Evolutionary conservation across 352 stramenopile genomes (phyloP).

Genomic region (Globisporangium recalcitrans): DNA sequence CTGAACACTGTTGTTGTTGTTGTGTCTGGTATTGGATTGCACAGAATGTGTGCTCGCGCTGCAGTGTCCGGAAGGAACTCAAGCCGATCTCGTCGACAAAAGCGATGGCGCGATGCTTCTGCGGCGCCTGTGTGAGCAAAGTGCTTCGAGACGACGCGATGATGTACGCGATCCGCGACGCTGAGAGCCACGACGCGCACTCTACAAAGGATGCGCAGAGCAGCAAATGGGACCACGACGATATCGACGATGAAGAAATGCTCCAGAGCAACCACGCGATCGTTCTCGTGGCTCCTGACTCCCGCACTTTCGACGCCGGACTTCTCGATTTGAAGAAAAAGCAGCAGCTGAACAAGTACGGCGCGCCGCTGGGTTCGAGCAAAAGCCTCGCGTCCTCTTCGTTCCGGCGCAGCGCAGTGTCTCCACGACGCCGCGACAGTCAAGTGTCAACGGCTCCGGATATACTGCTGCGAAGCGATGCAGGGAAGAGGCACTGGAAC

Average conservation of each 20-base stretch:
- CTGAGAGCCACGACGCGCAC: neutral
- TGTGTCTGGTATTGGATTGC: neutral
- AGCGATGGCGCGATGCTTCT: slow-evolving; percentile 46
- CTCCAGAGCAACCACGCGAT: slow-evolving; percentile 22
- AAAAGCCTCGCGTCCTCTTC: slow-evolving; percentile 9
- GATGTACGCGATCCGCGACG: slow-evolving; percentile 40
- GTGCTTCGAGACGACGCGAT: slow-evolving; percentile 48
- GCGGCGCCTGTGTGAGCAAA: slow-evolving; percentile 45
- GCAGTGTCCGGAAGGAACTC: slow-evolving; percentile 46
- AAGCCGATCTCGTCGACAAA: slow-evolving; percentile 20
- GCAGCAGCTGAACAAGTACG: slow-evolving; percentile 14
- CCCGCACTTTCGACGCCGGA: slow-evolving; percentile 19
- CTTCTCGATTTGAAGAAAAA: slow-evolving; percentile 6
- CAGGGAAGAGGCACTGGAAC: slow-evolving; percentile 34
- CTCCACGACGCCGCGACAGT: slow-evolving; percentile 11
- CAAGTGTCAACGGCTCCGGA: slow-evolving; percentile 26
- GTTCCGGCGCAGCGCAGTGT: slow-evolving; percentile 4
- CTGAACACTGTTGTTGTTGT: neutral
- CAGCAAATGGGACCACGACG: slow-evolving; percentile 33
- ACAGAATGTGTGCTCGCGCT: slow-evolving; percentile 30
- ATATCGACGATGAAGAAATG: slow-evolving; percentile 34
- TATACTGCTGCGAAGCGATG: slow-evolving; percentile 42
- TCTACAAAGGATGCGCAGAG: neutral
- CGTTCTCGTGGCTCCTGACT: slow-evolving; percentile 19
- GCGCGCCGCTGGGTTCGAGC: slow-evolving; percentile 14